Conservation (phyloP, 139 green algal genomes). For the Nannochloris sp. region DNA sequence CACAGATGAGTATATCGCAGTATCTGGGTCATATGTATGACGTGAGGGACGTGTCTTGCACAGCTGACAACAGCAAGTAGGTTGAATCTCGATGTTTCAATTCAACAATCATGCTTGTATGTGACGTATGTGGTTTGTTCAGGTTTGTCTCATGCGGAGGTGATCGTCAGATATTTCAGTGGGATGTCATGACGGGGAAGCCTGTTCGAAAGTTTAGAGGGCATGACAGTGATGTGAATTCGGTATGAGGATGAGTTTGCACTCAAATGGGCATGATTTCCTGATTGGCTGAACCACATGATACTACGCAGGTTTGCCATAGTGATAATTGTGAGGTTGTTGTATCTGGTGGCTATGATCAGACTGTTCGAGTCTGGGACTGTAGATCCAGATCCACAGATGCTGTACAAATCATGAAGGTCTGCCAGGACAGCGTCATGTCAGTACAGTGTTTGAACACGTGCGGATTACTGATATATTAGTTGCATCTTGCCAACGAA, state of each 20-base stretch:
- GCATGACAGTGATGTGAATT: slow-evolving; percentile 75
- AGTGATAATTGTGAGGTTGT: slow-evolving; percentile 57
- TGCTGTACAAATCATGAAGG: slow-evolving; percentile 71
- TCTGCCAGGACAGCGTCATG: slow-evolving; percentile 80
- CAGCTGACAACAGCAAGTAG: slow-evolving; percentile 76
- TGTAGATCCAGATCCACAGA: slow-evolving; percentile 61
- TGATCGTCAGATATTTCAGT: slow-evolving; percentile 81
- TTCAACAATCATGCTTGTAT: background rate
- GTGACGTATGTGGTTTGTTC: background rate
- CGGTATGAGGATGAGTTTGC: slow-evolving; percentile 29
- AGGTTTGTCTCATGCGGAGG: slow-evolving; percentile 78
- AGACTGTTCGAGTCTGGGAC: slow-evolving; percentile 84
- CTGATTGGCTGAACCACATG: slow-evolving; percentile 16
- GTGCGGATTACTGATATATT: background rate
- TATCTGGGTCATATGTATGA: slow-evolving; percentile 87
- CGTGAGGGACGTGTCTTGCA: slow-evolving; percentile 59
- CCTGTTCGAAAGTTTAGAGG: slow-evolving; percentile 80
- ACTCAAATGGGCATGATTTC: background rate
- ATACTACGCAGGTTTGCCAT: slow-evolving; percentile 24
- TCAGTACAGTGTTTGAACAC: slow-evolving; percentile 36
- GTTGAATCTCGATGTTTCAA: background rate
- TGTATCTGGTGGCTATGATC: slow-evolving; percentile 81
- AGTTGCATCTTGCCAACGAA: background rate
- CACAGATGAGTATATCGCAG: slow-evolving; percentile 64
- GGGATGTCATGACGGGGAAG: slow-evolving; percentile 78